Base-by-base conservation (phyloP, 331 rosid species). In the Pyrus hybrid region DNA sequence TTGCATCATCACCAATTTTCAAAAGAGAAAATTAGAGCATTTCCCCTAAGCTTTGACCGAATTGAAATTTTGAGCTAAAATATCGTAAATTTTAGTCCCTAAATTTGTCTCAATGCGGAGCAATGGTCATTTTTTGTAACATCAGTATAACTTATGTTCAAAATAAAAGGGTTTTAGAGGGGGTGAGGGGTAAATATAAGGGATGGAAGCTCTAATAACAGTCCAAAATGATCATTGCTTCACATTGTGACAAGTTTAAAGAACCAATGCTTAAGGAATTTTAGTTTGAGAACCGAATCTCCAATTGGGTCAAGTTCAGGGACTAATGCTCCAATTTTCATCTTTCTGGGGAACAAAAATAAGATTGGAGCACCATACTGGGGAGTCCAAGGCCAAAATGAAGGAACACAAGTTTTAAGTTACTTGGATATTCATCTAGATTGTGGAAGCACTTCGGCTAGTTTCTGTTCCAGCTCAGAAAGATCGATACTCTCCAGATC, bases 391-490 rank as follows among this genome's bases (percentile, higher is more conserved):
- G 64, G 57, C 57, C 64, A 1, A 60, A 60, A 41, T 23, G 30
- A 60, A 60, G 13, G 10, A 51, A 60, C 8, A 22, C 30, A 21
- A 28, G 5, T 13, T 6, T 28, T 26, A 16, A 16, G 37, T 62
- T 26, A 62, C 67, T 7, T 4, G 37, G 67, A 62, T 28, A 62
- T 28, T 25, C 37, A 62, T 62, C 17, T 23, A 25, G 53, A 74
- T 65, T 57, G 25, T 16, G 82, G 63, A 80, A 86, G 43, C 80
- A 41, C 80, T 33, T 78, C 30, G n/a, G 63, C 75, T 64, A 90
- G 56, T 80, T 86, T 90, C 74, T 83, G 82, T 80, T 82, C 85
- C 71, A 90, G 86, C 74, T 57, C 85, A 28, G 78, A 30, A 9
- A 74, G 53, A 78, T 88, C 75, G 18, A 83, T 57, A 37, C 67